Percentiles rank a stretch among this genome's conserved stretches.
Conservation (phyloP, 164 flowering plant species). For the Berberis thunbergii region DNA sequence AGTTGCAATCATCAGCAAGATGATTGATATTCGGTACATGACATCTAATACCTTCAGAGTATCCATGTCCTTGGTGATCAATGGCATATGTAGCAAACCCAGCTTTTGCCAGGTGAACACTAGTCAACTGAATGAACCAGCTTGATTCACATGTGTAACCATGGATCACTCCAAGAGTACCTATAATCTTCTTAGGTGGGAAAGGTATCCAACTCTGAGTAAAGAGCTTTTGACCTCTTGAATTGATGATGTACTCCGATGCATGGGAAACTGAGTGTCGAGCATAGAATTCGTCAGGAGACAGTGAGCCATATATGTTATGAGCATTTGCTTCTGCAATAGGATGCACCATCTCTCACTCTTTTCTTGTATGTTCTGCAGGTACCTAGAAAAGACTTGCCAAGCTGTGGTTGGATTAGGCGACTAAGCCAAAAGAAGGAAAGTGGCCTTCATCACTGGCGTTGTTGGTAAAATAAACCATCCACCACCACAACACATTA, state of each 20-base stretch:
- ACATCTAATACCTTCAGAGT: conserved; percentile 82
- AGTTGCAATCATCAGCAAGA: conserved; percentile 73
- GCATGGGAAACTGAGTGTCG: conserved; percentile 64
- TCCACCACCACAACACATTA: too few species aligned
- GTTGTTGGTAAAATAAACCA: too few species aligned
- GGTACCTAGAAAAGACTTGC: too few species aligned
- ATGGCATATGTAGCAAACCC: conserved; percentile 83
- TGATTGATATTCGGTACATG: conserved; percentile 82
- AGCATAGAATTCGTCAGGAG: conserved; percentile 57
- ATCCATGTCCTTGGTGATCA: conserved; percentile 97
- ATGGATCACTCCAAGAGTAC: conserved; percentile 62
- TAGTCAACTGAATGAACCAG: conserved; percentile 75
- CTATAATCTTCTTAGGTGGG: conserved; percentile 33
- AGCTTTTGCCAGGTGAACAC: conserved; percentile 53
- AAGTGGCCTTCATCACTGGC: too few species aligned
- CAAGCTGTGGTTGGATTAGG: too few species aligned
- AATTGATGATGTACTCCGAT: conserved; percentile 52
- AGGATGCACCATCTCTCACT: conserved; percentile 64
- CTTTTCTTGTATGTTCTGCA: too few species aligned
- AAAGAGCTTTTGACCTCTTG: conserved; percentile 72
- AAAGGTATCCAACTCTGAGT: conserved; percentile 84
- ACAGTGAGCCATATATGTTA: conserved; percentile 59
- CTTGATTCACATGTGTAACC: conserved; percentile 86
- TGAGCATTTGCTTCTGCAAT: conserved; percentile 57
- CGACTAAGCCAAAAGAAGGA: too few species aligned